phyloP scores from a whole-genome alignment of 2,329 filamentous ascomycete genomes.

The Thielaviopsis musarum region DNA sequence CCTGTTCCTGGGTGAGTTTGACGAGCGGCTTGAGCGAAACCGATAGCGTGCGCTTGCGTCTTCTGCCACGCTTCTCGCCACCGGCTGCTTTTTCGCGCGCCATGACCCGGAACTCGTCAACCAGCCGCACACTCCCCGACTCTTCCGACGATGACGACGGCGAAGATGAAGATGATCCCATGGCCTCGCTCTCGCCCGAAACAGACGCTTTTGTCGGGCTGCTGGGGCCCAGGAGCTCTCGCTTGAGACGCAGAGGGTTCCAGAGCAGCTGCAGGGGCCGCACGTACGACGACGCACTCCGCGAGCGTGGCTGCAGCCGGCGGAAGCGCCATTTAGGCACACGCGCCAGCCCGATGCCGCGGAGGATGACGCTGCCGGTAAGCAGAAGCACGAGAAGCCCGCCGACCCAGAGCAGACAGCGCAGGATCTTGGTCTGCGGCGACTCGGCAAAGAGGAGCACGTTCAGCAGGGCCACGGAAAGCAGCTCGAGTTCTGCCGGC shows the following conservation, averaged over 20 bases:
- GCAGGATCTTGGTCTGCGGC: constrained; percentile 71
- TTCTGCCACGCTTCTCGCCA: constrained; percentile 43
- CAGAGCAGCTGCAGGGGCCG: constrained; percentile 1
- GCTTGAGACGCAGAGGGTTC: constrained; percentile 7
- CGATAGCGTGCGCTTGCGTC: constrained; percentile 48
- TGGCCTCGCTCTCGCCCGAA: background rate
- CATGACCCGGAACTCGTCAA: background rate
- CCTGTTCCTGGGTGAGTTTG: constrained; percentile 64
- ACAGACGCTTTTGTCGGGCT: constrained; percentile 18
- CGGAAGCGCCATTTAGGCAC: constrained; percentile 85
- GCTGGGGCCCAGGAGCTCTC: constrained; percentile 13
- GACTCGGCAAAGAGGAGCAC: constrained; percentile 61
- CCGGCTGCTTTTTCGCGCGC: too few species aligned
- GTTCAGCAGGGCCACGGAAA: constrained; percentile 70
- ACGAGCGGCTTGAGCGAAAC: constrained; percentile 56
- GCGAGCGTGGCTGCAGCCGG: constrained; percentile 23
- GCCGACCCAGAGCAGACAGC: constrained; percentile 72
- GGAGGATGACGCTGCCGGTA: constrained; percentile 58
- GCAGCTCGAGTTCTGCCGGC: constrained; percentile 69
- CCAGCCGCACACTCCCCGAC: background rate
- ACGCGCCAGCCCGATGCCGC: constrained; percentile 71
- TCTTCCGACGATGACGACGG: background rate
- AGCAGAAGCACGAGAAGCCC: constrained; percentile 58
- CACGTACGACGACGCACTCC: background rate
- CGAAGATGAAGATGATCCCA: background rate